Percentiles rank a stretch among this genome's conserved stretches.
These are phyloP conservation scores for Teratosphaeria epicoccoides DNA, from an alignment of 2,329 filamentous ascomycete genomes.

Conservation along the genomic window DNA sequence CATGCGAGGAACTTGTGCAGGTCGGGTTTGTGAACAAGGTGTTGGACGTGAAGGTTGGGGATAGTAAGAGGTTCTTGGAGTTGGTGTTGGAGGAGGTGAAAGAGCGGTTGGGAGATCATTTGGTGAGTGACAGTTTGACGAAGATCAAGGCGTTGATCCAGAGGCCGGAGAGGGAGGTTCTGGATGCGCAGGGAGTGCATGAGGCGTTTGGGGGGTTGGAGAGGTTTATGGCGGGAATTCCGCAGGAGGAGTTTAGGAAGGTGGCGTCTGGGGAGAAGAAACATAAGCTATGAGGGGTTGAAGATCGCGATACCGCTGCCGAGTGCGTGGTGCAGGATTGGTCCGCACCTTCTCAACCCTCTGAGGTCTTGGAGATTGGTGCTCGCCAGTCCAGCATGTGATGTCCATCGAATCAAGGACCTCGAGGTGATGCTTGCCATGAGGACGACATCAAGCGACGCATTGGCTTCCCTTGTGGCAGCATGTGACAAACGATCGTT, in stretches of 20 bases:
- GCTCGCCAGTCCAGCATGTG: too few relatives aligned
- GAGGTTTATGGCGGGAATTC: conserved; percentile 66
- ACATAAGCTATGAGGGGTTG: conserved; percentile 89
- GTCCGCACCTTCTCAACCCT: too few relatives aligned
- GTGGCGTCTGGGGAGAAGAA: conserved; percentile 81
- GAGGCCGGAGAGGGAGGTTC: conserved; percentile 56
- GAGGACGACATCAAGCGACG: too few relatives aligned
- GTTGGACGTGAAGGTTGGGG: conserved; percentile 49
- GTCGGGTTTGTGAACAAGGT: conserved; percentile 81
- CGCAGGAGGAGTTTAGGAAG: conserved; percentile 80
- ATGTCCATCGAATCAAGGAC: too few relatives aligned
- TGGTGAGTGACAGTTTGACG: conserved; percentile 67
- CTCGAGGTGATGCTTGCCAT: too few relatives aligned
- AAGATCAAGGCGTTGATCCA: conserved; percentile 78
- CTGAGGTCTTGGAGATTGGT: too few relatives aligned
- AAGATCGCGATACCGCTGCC: too few relatives aligned
- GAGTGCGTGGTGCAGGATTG: too few relatives aligned
- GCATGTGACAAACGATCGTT: too few relatives aligned
- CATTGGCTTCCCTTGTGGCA: too few relatives aligned
- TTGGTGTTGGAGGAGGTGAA: conserved; percentile 71
- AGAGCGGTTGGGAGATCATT: conserved; percentile 65
- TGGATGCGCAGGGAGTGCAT: conserved; percentile 67
- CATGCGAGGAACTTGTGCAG: conserved; percentile 59
- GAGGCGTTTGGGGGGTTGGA: conserved; percentile 83
- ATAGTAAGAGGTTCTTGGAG: conserved; percentile 58